A percentile compares a stretch with the other conserved stretches of the same genome.
Conservation (phyloP, 306 rosid genomes). For the Notholithocarpus densiflorus region DNA sequence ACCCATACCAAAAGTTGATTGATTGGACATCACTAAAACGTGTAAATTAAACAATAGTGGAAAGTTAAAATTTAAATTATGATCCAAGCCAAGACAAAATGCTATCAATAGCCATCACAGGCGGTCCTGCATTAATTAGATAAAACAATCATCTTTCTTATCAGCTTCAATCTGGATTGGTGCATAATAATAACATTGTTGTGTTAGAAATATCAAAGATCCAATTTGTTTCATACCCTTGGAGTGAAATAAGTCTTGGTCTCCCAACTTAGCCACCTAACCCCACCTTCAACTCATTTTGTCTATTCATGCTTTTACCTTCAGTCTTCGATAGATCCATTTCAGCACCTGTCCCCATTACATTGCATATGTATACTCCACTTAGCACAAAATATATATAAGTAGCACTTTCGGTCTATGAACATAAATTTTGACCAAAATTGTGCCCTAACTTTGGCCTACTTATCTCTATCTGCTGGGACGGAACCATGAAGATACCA, state of each 20-base stretch:
- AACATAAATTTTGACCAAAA: conserved; percentile 23
- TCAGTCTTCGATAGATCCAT: not conserved
- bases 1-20: too few relatives aligned
- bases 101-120: not conserved
- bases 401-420: conserved; percentile 29
- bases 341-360: not conserved
- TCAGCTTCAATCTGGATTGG: not conserved
- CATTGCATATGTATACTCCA: conserved; percentile 5
- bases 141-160: not conserved
- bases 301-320: not conserved
- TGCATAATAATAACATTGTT: not conserved
- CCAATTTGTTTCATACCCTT: not conserved
- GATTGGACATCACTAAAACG: too few relatives aligned
- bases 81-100: not conserved
- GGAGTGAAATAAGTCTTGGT: conserved; percentile 3
- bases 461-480: conserved; percentile 16
- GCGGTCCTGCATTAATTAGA: not conserved
- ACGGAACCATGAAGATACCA: too few relatives aligned
- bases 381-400: not conserved
- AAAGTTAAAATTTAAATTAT: not conserved
- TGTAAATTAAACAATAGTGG: too few relatives aligned
- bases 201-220: not conserved
- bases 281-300: not conserved
- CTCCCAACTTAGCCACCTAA: conserved; percentile 9
- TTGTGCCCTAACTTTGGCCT: conserved; percentile 36